phyloP scores from a whole-genome alignment of 208 protist species.

The Novymonas esmeraldas region DNA sequence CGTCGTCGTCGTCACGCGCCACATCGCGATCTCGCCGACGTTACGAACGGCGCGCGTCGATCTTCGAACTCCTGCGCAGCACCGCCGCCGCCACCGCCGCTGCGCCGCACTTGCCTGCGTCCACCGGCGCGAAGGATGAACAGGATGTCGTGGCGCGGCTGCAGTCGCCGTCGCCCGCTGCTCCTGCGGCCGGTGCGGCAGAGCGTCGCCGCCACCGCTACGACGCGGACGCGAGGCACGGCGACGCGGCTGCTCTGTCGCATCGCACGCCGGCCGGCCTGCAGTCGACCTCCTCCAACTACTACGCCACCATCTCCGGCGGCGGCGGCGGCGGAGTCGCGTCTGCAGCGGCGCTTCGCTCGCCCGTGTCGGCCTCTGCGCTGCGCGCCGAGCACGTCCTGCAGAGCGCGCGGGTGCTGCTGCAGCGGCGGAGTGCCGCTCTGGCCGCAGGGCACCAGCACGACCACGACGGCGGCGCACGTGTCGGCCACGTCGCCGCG shows the following conservation, averaged over 20 bases:
- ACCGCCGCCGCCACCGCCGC: slow-evolving; percentile 12
- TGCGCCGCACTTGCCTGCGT: background rate
- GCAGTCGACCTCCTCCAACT: slow-evolving; percentile 1
- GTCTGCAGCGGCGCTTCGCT: background rate
- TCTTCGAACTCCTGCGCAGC: slow-evolving; percentile 32
- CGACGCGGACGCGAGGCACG: background rate
- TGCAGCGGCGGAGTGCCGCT: slow-evolving; percentile 12
- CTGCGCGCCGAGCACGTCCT: slow-evolving; percentile 25
- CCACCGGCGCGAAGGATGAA: no score
- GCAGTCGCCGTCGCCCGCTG: background rate
- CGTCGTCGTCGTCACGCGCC: background rate
- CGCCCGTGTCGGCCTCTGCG: background rate
- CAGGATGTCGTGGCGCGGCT: background rate
- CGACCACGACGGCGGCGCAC: background rate
- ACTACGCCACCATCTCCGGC: slow-evolving; percentile 19
- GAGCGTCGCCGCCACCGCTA: background rate
- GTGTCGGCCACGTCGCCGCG: background rate
- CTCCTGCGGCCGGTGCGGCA: background rate
- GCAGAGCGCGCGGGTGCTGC: slow-evolving; percentile 23
- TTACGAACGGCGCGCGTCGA: slow-evolving; percentile 19
- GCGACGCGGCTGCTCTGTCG: background rate
- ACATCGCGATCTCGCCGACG: slow-evolving; percentile 12
- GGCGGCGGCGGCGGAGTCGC: background rate
- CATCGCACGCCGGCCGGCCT: no score
- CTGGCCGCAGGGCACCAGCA: background rate